A percentile compares a stretch with the other conserved stretches of the same genome.
phyloP scores from a whole-genome alignment of 805 yeast genomes.

The Candida quercuum region DNA sequence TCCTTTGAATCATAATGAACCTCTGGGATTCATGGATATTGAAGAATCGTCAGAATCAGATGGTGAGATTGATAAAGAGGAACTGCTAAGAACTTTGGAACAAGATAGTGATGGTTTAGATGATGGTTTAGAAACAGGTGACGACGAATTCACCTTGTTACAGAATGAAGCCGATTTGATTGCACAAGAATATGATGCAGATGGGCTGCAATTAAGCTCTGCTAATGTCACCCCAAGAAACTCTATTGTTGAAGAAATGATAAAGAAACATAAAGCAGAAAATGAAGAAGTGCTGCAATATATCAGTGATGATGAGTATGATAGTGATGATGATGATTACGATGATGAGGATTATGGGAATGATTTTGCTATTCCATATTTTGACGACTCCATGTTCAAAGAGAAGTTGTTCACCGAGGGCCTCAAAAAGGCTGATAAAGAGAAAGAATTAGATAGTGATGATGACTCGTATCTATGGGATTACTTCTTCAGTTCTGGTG shows the following conservation, averaged over 20 bases:
- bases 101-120: constrained; percentile 30
- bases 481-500: constrained; percentile 54
- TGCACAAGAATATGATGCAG: constrained; percentile 32
- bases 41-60: constrained; percentile 40
- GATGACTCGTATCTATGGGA: constrained; percentile 74
- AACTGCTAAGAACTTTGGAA: constrained; percentile 30
- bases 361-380: constrained; percentile 40
- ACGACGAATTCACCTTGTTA: constrained; percentile 30
- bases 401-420: constrained; percentile 18
- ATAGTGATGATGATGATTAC: constrained; percentile 17
- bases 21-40: constrained; percentile 19
- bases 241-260: constrained; percentile 26
- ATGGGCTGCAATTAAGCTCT: constrained; percentile 21
- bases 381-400: constrained; percentile 31
- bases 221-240: constrained; percentile 27
- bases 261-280: constrained; percentile 40
- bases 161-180: constrained; percentile 39
- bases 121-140: constrained; percentile 31
- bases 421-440: constrained; percentile 29
- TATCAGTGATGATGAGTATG: constrained; percentile 27
- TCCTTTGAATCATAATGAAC: constrained; percentile 13
- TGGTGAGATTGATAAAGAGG: constrained; percentile 54
- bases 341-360: constrained; percentile 29
- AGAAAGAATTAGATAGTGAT: constrained; percentile 21
- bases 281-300: constrained; percentile 33